Percentiles rank a stretch among this genome's conserved stretches.
These are phyloP conservation scores for Debaryomyces sp. DNA, from an alignment of 1,139 yeast genomes.

Conservation along the genomic window DNA sequence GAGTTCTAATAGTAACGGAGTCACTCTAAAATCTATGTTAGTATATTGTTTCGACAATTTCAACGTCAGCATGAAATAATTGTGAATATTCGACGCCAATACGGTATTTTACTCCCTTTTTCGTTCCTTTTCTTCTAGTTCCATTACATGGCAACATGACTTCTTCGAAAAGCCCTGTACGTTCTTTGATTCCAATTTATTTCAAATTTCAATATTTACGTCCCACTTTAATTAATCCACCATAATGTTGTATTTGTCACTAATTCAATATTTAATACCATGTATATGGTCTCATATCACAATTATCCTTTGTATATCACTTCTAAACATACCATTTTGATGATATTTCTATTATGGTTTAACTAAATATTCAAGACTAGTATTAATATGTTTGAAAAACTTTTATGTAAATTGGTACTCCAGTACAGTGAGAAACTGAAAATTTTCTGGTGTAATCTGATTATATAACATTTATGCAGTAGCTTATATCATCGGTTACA, in stretches of 20 bases:
- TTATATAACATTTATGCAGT: not conserved
- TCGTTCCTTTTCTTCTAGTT: not conserved
- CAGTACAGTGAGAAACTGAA: conserved; percentile 5
- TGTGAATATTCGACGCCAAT: not conserved
- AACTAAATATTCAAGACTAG: conserved; percentile 7
- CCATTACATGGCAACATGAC: not conserved
- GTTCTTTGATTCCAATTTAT: not conserved
- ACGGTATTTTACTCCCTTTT: not conserved
- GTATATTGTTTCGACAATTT: conserved; percentile 21
- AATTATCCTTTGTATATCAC: conserved; percentile 1
- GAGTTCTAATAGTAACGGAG: conserved; percentile 99
- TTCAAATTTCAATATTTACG: not conserved
- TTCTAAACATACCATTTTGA: conserved; percentile 35
- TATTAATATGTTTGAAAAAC: conserved; percentile 8
- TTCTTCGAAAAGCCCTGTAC: not conserved
- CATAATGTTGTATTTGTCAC: not conserved
- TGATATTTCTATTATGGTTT: conserved; percentile 26
- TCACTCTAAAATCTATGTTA: conserved; percentile 66
- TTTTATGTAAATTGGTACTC: conserved; percentile 6
- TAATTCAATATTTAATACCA: not conserved
- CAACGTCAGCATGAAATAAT: not conserved
- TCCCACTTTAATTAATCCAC: not conserved
- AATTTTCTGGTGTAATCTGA: conserved; percentile 7
- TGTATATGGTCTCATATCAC: not conserved
- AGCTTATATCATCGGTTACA: conserved; percentile 5